Evolutionary conservation across 345 rosid genomes (phyloP), one percentile per base, ranked within the genome.

Genomic region (Salix koriyanagi): DNA sequence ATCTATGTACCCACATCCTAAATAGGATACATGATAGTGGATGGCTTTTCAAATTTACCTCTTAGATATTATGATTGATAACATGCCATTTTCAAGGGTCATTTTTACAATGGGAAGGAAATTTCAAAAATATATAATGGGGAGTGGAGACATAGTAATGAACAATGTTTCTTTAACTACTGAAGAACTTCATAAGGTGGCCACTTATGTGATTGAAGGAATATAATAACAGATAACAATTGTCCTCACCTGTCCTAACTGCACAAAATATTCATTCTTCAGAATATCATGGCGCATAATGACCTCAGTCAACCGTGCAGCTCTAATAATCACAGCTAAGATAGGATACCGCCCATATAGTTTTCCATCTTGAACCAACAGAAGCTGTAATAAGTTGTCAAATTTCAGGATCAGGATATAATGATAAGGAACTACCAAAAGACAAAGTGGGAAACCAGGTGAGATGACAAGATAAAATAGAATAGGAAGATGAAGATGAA

Each of bases 351-450:
- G 89, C 39, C 99, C 99, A 77, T 88, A 96, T 41, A 96, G 97
- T 77, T 91, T 94, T 83, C 98, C 94, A 83, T 93, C 99, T 90
- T 96, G 98, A 85, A 96, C 89, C 86, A 94, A 89, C 77, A 96
- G 89, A 81, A 85, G 89, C 99, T 96, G 92, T 79, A 65, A 81
- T 71, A 73, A 79, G 78, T 65, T 65, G 74, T 18, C 65, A 78
- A 65, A 69, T 36, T 67, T 72, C 30, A 71, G 62, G 64, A 46
- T 67, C 70, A 65, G 69, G 70, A 75, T 65, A 67, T 46, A 7
- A 66, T 13, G 21, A 61, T 52, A 4, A 32, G 72, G 13, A 58
- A 23, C 1, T 50, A 75, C 36, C 64, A 16, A 32, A 69, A 58
- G 26, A 66, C 41, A 69, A 58, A 69, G 65, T 11, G 62, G 28